Base-by-base conservation (phyloP, 306 rosid species). In the Bauhinia variegata region DNA sequence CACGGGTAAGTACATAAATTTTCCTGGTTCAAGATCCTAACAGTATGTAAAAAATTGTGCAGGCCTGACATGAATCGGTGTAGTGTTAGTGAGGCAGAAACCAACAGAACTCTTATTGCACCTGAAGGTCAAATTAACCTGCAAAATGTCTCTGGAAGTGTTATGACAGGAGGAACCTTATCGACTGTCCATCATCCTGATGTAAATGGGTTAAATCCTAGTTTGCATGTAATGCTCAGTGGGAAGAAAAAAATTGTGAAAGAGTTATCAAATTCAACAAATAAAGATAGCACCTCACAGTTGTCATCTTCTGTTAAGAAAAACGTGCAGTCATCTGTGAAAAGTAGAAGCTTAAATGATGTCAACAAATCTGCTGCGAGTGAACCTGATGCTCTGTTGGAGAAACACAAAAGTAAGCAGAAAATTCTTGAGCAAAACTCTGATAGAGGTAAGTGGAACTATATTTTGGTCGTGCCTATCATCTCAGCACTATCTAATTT, bases 41-140 rank as follows among this genome's bases (percentile, higher is more conserved):
- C 15, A 15, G 5, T 12, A 47, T 48, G 53, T 58, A 54, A 56
- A 64, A 63, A 36, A 63, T 15, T 48, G 19, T 75, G 84, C 80
- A 93, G 99, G 86, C 97, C 95, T 73, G 91, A 86, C 76, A 84
- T 90, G 99, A 90, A 90, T 70, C 88, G 84, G 28, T 93, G 99
- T 83, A 75, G 75, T 61, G 66, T 93, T 75, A 83, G 78, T 16
- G 92, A 90, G 85, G 88, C 85, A 70, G 99, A 90, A 83, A 90
- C 99, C 36, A 86, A 85, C 9, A 83, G 81, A 70, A 95, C 99
- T 67, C 75, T 83, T 58, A 14, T 72, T 37, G 80, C 83, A 60
- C 84, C 85, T 54, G 91, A 81, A 52, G 82, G 78, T 80, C 92
- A 79, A 76, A 75, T 59, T 73, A 81, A 75, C 83, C 64, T 74